Evolutionary conservation across 495 filamentous ascomycete species (phyloP), one percentile per base, ranked within the genome.

Genomic region (Pyronema omphalodes): DNA sequence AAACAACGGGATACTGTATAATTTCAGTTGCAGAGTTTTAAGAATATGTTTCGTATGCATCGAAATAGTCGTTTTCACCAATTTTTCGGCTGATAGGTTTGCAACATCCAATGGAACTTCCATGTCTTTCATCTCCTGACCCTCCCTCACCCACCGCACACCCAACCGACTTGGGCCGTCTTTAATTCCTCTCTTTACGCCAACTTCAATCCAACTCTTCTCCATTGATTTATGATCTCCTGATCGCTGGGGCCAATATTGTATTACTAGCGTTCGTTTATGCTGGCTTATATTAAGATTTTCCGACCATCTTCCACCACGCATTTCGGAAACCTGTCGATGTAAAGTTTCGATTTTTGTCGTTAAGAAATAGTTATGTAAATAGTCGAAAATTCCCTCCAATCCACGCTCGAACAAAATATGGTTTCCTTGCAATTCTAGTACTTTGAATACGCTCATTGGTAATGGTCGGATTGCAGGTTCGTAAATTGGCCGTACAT

Each of bases 281-380:
- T 94, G 70, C 49, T 78, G 67, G 64, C 94, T 83, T 8, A 93
- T 73, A 51, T 75, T 75, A 52, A 96, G 67, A 37, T 76, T 75
- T 55, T 84, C 79, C 15, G 78, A 77, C 89, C 93, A 98, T 33
- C 76, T 73, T 0, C 75, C 74, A 54, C 69, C 71, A 23, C 71
- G 70, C 55, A 95, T 71, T 23, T 82, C 78, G 8, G 70, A 48
- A 7, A 83, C 86, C 70, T 98, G 91, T 60, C 76, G 78, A 52
- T 76, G 74, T 18, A 94, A 76, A 43, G 86, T 78, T 60, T 71
- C 76, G 47, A 96, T 80, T 70, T 98, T 96, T 59, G 87, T 79
- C 0, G 87, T 94, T 34, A 96, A 68, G 6, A 86, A 77, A 40
- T 91, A 76, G 52, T 84, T 82, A 62, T 96, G 89, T 1, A 96